These are phyloP conservation scores for Lyophyllum decastes DNA, from an alignment of 768 basidiomycete species.

Conservation along the genomic window DNA sequence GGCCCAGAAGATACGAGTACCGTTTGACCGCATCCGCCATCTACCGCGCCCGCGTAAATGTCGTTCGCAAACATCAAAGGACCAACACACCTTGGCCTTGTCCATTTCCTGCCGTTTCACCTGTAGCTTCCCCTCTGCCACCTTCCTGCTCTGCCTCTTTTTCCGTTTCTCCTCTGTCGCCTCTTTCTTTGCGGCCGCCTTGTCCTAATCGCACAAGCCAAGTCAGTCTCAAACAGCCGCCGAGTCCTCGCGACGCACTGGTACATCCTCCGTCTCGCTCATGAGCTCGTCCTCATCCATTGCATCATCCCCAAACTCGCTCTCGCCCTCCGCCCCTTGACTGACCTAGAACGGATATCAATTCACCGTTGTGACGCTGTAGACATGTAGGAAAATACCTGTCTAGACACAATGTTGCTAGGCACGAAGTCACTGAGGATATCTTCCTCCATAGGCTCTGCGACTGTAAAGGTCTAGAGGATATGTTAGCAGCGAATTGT, in stretches of 20 bases:
- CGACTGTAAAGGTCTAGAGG: constrained; percentile 38
- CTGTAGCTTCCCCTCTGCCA: constrained; percentile 68
- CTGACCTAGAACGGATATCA: constrained; percentile 41
- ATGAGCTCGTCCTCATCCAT: constrained; percentile 65
- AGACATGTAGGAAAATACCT: constrained; percentile 45
- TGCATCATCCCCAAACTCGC: constrained; percentile 65
- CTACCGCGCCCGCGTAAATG: constrained; percentile 42
- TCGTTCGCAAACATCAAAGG: neutral
- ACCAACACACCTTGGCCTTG: constrained; percentile 71
- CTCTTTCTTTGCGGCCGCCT: constrained; percentile 10
- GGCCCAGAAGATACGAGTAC: constrained; percentile 96
- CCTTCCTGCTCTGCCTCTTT: constrained; percentile 55
- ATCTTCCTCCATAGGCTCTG: constrained; percentile 62
- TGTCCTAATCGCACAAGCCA: neutral
- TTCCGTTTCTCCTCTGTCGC: constrained; percentile 25
- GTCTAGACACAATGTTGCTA: constrained; percentile 87
- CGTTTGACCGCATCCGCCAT: constrained; percentile 93
- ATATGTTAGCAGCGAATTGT: neutral
- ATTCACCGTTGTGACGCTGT: constrained; percentile 2
- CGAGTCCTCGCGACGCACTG: constrained; percentile 25
- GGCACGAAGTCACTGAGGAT: constrained; percentile 90
- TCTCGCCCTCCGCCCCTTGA: constrained; percentile 73
- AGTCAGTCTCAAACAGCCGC: constrained; percentile 3
- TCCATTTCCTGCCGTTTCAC: constrained; percentile 82
- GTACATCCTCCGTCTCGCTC: constrained; percentile 49